These are phyloP conservation scores for Aspergillus hancockii DNA, from an alignment of 495 filamentous ascomycete genomes.

Conservation along the genomic window DNA sequence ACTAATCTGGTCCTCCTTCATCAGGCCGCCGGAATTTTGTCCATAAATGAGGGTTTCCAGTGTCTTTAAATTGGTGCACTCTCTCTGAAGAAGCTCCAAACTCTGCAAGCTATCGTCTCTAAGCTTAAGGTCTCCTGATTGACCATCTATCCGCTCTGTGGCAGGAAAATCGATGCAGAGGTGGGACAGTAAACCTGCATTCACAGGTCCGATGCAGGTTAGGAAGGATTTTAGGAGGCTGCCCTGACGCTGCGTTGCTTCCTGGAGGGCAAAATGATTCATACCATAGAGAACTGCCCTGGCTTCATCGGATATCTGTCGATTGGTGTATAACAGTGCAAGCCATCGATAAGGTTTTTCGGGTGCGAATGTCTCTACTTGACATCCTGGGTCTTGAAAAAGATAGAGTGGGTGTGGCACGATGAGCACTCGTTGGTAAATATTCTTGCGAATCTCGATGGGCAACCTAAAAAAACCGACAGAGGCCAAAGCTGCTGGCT, in stretches of 20 bases:
- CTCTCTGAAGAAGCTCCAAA: background rate
- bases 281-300: background rate
- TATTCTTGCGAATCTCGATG: background rate
- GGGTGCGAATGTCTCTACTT: background rate
- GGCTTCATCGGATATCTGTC: background rate
- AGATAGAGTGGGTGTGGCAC: background rate
- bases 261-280: background rate
- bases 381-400: background rate
- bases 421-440: background rate
- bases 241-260: background rate
- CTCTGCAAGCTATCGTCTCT: background rate
- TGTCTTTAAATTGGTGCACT: background rate
- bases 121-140: background rate
- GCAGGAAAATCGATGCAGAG: background rate
- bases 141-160: background rate
- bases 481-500: background rate
- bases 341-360: background rate
- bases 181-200: background rate
- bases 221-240: background rate
- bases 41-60: background rate
- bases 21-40: background rate
- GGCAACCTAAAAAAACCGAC: background rate
- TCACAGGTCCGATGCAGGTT: background rate
- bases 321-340: background rate
- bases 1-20: background rate